phyloP scores from a whole-genome alignment of 2,329 filamentous ascomycete species.

The Paradendryphiella salina region DNA sequence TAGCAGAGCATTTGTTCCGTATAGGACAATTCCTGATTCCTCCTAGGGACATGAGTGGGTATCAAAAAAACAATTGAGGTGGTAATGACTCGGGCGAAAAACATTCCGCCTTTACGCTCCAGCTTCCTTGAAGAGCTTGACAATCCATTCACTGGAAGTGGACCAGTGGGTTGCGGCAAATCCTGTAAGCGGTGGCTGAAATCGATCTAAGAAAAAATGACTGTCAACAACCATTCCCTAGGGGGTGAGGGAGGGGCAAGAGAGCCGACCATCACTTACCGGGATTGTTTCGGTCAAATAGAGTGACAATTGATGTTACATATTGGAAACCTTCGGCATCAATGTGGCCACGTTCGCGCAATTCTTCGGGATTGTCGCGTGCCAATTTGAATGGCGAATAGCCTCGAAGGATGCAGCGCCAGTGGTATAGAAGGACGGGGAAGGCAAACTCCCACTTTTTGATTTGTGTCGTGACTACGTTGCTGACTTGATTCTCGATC shows the following conservation, averaged over 20 bases:
- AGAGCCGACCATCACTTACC: slow-evolving; percentile 26
- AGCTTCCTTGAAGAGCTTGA: slow-evolving; percentile 39
- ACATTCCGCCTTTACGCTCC: slow-evolving; percentile 25
- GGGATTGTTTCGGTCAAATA: slow-evolving; percentile 31
- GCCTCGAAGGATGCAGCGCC: slow-evolving; percentile 37
- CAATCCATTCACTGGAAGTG: slow-evolving; percentile 40
- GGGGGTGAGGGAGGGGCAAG: neutral
- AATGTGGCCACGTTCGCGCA: slow-evolving; percentile 35
- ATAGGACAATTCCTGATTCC: neutral
- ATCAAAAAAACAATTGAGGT: slow-evolving; percentile 13
- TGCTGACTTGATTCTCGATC: slow-evolving; percentile 39
- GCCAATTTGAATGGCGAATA: slow-evolving; percentile 42
- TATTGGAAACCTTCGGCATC: slow-evolving; percentile 40
- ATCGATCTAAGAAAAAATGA: slow-evolving; percentile 26
- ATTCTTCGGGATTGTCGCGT: slow-evolving; percentile 41
- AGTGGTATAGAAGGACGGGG: slow-evolving; percentile 39
- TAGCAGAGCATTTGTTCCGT: neutral
- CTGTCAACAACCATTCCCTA: slow-evolving; percentile 3
- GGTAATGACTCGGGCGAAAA: slow-evolving; percentile 3
- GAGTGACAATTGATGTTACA: slow-evolving; percentile 29
- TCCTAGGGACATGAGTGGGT: slow-evolving; percentile 10
- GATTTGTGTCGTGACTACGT: slow-evolving; percentile 40
- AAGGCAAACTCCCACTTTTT: slow-evolving; percentile 44
- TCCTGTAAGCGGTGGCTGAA: slow-evolving; percentile 36
- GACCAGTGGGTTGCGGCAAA: slow-evolving; percentile 31